Evolutionary conservation across 2,329 filamentous ascomycete species (phyloP), one percentile per base, ranked within the genome.

Genomic region (Epichloe uncinata): DNA sequence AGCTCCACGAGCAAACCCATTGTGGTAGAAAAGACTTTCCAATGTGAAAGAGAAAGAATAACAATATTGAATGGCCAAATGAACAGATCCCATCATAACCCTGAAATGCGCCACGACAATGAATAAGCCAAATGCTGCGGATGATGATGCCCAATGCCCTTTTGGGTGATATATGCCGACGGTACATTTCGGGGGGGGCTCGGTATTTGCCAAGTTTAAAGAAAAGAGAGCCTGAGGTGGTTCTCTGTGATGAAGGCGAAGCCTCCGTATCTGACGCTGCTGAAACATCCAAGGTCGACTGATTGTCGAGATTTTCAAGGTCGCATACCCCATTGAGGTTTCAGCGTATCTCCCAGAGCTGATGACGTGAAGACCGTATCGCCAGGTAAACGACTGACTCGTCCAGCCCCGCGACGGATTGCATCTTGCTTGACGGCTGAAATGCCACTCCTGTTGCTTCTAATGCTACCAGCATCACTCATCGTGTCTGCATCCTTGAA

Each of bases 341-440:
- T 82, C 53, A 83, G 69, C 57, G 72, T 71, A 55, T 80, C 67
- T 51, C 71, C 67, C 63, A 91, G 66, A 50, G 87, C 79, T 35
- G 84, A 78, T 60, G 75, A 76, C 3, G 87, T 89, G 56, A 89
- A 90, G 51, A 95, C 87, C 42, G 83, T 78, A 57, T 90, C 87
- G 51, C 81, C 82, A 0, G 90, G 89, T 53, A 96, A 77, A 46
- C 86, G 82, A 63, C 87, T 93, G 56, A 96, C 80, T 54, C 90
- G 85, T 60, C 94, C 91, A 43, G 88, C 89, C 56, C 90, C 90
- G 51, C 72, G 78, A 56, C 89, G 85, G 59, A 95, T 82, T 59
- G 87, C 84, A 53, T 81, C 72, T 47, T 80, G 69, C 61, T 89
- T 79, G 47, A 75, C 69, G 4, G 79, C 74, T 5, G 87, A 94